Evolutionary conservation across 352 stramenopile genomes (phyloP), one percentile per base, ranked within the genome.

Genomic region (Halophytophthora polymorphica): DNA sequence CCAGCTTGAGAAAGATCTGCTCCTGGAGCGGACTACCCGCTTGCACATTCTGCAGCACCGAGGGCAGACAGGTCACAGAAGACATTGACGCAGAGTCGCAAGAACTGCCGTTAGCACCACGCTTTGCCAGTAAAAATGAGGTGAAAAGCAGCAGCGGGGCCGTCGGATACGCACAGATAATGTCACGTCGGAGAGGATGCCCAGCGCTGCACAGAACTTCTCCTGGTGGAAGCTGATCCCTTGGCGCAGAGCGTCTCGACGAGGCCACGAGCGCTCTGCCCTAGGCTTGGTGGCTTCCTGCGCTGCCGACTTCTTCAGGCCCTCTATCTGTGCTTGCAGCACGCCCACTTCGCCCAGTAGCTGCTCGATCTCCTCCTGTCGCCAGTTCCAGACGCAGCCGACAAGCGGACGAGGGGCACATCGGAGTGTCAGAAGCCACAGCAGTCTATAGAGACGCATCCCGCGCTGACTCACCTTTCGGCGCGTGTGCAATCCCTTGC

Each of bases 101-200:
- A n/a, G n/a, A n/a, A n/a, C n/a, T n/a, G n/a, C n/a, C n/a, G n/a
- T n/a, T n/a, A n/a, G n/a, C n/a, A n/a, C n/a, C n/a, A n/a, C n/a
- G n/a, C n/a, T n/a, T n/a, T 12, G 1, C n/a, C 3, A 8, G 15
- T 15, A 6, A 0, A 37, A 37, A 10, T 15, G 11, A 14, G 11
- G 15, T 1, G 10, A 37, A 37, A 37, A 15, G 33, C 33, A 14
- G 1, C 33, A 39, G n/a, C n/a, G n/a, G n/a, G n/a, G n/a, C n/a
- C n/a, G n/a, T n/a, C n/a, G n/a, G n/a, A n/a, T n/a, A 64, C 61
- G 38, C 62, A 69, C 61, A 49, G 56, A 66, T 25, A 59, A 25
- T 2, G 54, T 70, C 47, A 64, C 66, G 46, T 63, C 61, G 10
- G 61, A 63, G 56, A 70, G 66, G 52, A 66, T 57, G 2, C 47